phyloP scores from a whole-genome alignment of 345 rosid genomes.

The Salix caprea region DNA sequence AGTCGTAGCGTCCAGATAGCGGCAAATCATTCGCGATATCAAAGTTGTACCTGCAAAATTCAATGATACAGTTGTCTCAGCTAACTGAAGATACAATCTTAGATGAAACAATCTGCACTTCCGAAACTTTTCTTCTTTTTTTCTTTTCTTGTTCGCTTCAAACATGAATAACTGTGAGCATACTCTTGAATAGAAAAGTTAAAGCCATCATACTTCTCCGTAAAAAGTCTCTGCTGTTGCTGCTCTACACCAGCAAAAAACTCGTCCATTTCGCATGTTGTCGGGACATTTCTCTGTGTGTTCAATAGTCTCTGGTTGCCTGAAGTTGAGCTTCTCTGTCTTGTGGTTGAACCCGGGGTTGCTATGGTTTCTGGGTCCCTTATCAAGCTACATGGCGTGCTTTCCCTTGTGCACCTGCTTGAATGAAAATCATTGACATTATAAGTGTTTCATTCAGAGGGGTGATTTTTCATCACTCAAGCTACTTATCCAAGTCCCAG shows the following conservation, averaged over 20 bases:
- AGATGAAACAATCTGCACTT: background rate
- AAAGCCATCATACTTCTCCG: constrained; percentile 46
- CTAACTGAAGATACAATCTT: background rate
- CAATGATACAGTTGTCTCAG: background rate
- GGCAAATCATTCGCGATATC: constrained; percentile 64
- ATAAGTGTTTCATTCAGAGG: background rate
- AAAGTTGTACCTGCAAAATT: constrained; percentile 69
- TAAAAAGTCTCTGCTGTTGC: constrained; percentile 45
- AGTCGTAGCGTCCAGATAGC: constrained; percentile 70
- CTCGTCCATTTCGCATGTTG: constrained; percentile 58
- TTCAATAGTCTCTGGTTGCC: constrained; percentile 25
- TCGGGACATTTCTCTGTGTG: constrained; percentile 35
- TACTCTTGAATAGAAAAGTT: background rate
- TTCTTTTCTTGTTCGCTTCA: background rate
- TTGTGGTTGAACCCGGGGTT: constrained; percentile 54
- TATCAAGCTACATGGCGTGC: constrained; percentile 42
- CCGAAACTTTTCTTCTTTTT: background rate
- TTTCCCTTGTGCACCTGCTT: constrained; percentile 56
- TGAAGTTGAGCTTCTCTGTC: constrained; percentile 20
- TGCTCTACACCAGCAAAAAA: constrained; percentile 62
- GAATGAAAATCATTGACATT: background rate
- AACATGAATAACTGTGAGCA: background rate
- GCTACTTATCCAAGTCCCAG: background rate
- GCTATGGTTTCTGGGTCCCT: constrained; percentile 31
- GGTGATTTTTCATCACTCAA: background rate